Evolutionary conservation across 148 eudicot species (phyloP).

Genomic region (Hydrangea macrophylla): DNA sequence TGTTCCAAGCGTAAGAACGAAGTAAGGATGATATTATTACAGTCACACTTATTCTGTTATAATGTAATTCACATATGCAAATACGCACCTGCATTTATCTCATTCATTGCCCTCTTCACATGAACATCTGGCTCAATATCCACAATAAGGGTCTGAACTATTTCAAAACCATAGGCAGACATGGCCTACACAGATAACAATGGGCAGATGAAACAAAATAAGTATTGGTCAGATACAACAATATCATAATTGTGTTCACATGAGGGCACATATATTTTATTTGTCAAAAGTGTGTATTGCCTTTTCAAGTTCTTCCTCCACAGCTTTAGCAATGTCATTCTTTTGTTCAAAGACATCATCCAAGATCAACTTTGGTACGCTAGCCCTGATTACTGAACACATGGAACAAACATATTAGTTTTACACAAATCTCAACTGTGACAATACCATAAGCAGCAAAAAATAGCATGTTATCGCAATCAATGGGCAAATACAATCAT

Average conservation of each 20-base stretch:
- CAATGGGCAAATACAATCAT: neutral
- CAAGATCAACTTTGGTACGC: conserved; percentile 39
- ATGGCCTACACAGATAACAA: conserved; percentile 32
- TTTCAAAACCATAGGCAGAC: conserved; percentile 56
- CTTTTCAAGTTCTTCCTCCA: conserved; percentile 23
- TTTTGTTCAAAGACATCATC: conserved; percentile 43
- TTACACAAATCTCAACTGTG: neutral
- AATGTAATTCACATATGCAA: no score
- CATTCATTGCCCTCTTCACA: conserved; percentile 58
- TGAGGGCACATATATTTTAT: neutral
- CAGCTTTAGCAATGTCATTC: conserved; percentile 42
- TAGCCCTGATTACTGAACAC: conserved; percentile 37
- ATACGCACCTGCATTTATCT: conserved; percentile 50
- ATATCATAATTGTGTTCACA: no score
- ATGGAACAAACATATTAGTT: conserved; percentile 12
- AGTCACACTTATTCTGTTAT: conserved; percentile 6
- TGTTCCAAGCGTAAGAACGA: neutral
- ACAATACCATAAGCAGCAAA: neutral
- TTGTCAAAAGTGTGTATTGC: neutral
- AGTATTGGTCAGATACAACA: neutral
- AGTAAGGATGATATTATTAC: neutral
- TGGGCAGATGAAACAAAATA: neutral
- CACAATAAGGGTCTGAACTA: conserved; percentile 55
- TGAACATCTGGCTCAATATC: conserved; percentile 55
- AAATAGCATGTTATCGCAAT: neutral